Evolutionary conservation across 176 grass and related monocot species (phyloP).

Genomic region (Carex scoparia): DNA sequence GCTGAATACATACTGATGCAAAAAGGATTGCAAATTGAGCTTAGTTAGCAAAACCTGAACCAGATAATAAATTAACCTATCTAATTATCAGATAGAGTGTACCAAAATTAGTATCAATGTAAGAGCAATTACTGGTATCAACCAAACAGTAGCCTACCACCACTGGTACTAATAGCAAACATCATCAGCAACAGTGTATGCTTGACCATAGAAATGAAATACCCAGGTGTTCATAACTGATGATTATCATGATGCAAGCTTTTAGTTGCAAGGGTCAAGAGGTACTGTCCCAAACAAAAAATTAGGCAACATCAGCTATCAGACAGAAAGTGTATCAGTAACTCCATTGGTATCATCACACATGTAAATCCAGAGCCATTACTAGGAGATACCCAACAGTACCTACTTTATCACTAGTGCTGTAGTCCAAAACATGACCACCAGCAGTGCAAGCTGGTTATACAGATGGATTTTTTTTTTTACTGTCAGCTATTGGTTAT

Average conservation of each 20-base stretch:
- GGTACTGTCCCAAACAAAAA: neutral
- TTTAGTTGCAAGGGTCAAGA: neutral
- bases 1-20: neutral
- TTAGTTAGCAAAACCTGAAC: neutral
- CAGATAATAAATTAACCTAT: neutral
- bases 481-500: neutral
- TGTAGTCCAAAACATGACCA: neutral
- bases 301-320: neutral
- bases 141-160: neutral
- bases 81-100: neutral
- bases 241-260: neutral
- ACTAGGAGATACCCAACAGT: neutral
- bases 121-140: neutral
- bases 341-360: neutral
- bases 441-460: neutral
- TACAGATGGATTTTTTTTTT: neutral
- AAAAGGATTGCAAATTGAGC: neutral
- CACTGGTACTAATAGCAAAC: neutral
- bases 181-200: neutral
- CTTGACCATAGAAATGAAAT: neutral
- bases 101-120: neutral
- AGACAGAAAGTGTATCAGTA: neutral
- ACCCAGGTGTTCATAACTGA: neutral
- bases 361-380: neutral
- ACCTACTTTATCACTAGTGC: neutral